phyloP scores from a whole-genome alignment of 306 rosid species.

The Quercus variabilis region DNA sequence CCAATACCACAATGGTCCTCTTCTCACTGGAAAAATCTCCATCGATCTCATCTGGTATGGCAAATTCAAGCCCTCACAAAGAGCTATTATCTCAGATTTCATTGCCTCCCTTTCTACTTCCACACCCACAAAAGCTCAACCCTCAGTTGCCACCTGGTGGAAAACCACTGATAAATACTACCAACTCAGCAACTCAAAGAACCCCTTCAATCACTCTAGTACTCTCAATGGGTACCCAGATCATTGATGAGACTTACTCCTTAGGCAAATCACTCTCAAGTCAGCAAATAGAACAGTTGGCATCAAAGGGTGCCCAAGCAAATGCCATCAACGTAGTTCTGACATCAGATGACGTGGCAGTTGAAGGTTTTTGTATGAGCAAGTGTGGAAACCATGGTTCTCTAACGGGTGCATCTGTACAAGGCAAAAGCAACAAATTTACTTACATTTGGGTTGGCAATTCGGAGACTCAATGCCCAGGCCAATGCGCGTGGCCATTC shows the following conservation, averaged over 20 bases:
- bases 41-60: constrained; percentile 61
- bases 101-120: constrained; percentile 40
- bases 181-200: constrained; percentile 5
- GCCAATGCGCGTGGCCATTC: constrained; percentile 77
- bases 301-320: constrained; percentile 15
- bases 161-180: constrained; percentile 28
- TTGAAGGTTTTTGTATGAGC: constrained; percentile 55
- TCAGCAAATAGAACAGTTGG: constrained; percentile 17
- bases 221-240: constrained; percentile 29
- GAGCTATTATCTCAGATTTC: constrained; percentile 43
- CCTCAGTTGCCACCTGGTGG: constrained; percentile 44
- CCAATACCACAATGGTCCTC: constrained; percentile 62
- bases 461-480: constrained; percentile 59
- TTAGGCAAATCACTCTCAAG: constrained; percentile 28
- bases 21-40: constrained; percentile 46
- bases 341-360: constrained; percentile 41
- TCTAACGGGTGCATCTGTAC: not conserved
- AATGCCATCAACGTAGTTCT: constrained; percentile 31
- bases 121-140: constrained; percentile 3
- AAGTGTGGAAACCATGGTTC: constrained; percentile 57
- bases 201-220: not conserved
- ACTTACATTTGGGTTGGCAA: constrained; percentile 76
- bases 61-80: constrained; percentile 45
- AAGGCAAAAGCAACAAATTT: constrained; percentile 37
- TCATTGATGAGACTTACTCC: constrained; percentile 23